Evolutionary conservation across 306 rosid species (phyloP).

Genomic region (Pyrus pyrifolia): DNA sequence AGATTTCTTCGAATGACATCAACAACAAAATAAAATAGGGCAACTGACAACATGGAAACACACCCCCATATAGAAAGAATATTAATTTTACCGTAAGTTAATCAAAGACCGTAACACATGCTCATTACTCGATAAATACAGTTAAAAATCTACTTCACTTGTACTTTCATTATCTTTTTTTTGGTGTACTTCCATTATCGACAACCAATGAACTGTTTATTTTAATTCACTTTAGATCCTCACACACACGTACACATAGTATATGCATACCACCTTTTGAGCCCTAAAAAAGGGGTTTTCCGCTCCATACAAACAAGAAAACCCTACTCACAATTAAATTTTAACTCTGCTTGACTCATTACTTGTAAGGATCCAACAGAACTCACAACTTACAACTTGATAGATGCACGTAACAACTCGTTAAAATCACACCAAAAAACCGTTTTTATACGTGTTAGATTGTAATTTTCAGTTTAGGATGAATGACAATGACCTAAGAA

Average conservation of each 20-base stretch:
- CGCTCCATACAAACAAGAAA: background rate
- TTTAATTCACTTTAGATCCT: conserved; percentile 24
- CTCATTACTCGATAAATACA: conserved; percentile 30
- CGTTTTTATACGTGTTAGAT: too few relatives aligned
- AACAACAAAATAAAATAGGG: background rate
- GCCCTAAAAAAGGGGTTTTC: background rate
- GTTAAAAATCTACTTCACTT: conserved; percentile 31
- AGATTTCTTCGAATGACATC: background rate
- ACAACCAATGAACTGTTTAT: conserved; percentile 32
- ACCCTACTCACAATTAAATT: background rate
- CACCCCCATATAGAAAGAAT: background rate
- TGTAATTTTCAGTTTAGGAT: background rate
- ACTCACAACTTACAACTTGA: background rate
- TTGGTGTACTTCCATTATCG: conserved; percentile 51
- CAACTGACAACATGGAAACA: background rate
- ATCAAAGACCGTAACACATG: conserved; percentile 12
- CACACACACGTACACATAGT: conserved; percentile 21
- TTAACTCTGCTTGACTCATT: too few relatives aligned
- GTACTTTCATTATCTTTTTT: conserved; percentile 39
- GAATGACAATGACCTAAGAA: background rate
- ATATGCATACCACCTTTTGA: background rate
- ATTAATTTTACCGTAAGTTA: background rate
- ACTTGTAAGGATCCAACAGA: too few relatives aligned
- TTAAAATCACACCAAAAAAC: background rate
- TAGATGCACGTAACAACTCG: background rate